Evolutionary conservation across 163 green algal species (phyloP), one percentile per base, ranked within the genome.

Genomic region (Scenedesmus sp.): DNA sequence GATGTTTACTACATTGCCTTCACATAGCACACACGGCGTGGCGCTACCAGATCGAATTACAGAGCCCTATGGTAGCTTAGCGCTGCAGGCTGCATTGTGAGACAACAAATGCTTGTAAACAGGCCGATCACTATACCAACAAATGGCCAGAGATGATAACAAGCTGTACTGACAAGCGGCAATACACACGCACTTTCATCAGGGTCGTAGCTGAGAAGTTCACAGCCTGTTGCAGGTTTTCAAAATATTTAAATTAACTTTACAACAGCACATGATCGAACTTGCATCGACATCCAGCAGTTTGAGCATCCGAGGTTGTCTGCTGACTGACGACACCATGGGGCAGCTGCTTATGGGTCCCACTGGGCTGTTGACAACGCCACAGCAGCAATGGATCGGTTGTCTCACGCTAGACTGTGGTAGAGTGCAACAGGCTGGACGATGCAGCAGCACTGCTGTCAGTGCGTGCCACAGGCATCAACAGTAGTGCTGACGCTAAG

Each of bases 381-480:
- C 30, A 76, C 9, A 40, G 65, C 30, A 76, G 9, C 65, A 3
- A 76, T 76, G 30, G 30, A 76, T 2, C 30, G 30, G 30, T 40
- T 76, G 30, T 26, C 7, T 20, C 65, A 40, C 16, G 65, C 30
- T 3, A 76, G 40, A 18, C 7, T 35, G 2, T 72, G 6, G 1
- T 72, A 33, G 59, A 72, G 15, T 72, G 59, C 59, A 72, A 72
- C 59, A 72, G 59, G 33, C 59, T 72, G 3, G 59, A 72, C 59
- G 65, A 76, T 40, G 65, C 30, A 76, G 65, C 65, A 40, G 65
- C 65, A 72, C 65, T 76, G 30, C 65, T 76, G 65, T 76, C 65
- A 40, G 65, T 18, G 30, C 4, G 12, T 40, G 6, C 30, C 7
- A 76, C 24, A 72, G 59, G 16, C 65, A 76, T 6, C 65, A 24